Percentiles rank a stretch among this genome's conserved stretches.
Evolutionary conservation across 1,139 yeast species (phyloP).

Genomic region (Protomyces gravidus): DNA sequence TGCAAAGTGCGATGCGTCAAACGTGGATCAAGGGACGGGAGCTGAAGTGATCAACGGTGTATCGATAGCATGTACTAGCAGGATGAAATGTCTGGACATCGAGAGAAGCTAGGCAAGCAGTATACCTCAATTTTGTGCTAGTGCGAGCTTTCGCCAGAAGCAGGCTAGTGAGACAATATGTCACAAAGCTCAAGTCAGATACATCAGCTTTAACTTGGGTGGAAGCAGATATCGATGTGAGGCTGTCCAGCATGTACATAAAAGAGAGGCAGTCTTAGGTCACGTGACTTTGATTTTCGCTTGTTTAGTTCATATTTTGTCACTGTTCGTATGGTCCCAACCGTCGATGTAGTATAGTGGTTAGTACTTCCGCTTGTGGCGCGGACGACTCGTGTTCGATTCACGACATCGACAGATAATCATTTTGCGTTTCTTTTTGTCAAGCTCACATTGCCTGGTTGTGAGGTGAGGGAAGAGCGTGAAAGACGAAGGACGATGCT

Average conservation of each 20-base stretch:
- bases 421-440: not conserved
- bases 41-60: not conserved
- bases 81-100: not conserved
- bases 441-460: too few species aligned
- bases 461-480: too few species aligned
- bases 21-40: not conserved
- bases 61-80: too few species aligned
- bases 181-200: too few species aligned
- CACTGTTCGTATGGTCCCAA: not conserved
- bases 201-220: too few species aligned
- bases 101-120: not conserved
- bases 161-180: too few species aligned
- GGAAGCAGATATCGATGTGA: too few species aligned
- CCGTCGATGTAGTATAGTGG: slow-evolving; percentile 2
- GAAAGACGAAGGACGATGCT: too few species aligned
- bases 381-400: slow-evolving; percentile 6
- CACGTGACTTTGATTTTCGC: not conserved
- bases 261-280: not conserved
- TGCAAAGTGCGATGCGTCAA: slow-evolving; percentile 21
- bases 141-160: too few species aligned
- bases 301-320: not conserved
- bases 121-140: not conserved
- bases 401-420: not conserved
- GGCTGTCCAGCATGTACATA: too few species aligned
- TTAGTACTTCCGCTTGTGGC: slow-evolving; percentile 5